Base-by-base conservation (phyloP, 2,329 filamentous ascomycete genomes). In the Colletotrichum theobromicola region DNA sequence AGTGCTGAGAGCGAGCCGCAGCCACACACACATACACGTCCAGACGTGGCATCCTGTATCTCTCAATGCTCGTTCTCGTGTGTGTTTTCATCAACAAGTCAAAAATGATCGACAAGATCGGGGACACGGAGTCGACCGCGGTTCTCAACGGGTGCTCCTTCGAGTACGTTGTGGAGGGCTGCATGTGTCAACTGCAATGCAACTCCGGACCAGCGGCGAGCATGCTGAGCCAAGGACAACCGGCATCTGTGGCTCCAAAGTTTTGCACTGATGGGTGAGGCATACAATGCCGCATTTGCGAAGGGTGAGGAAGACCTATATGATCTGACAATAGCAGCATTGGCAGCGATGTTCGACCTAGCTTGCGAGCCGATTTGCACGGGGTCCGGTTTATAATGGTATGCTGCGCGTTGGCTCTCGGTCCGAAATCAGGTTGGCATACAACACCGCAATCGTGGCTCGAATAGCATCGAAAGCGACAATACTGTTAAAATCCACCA, bases 131-230 rank as follows among this genome's bases (percentile, higher is more conserved):
- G 34, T 9, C 32, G n/a, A 35, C n/a, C 32, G n/a, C 10, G 18
- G 9, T 12, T 34, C n/a, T 28, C 34, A 5, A 37, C 26, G 30
- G 72, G 21, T 42, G 62, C n/a, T 28, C 46, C 34, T 46, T 34
- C 24, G 42, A 32, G 60, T 71, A 42, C 68, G 30, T 67, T 18
- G 68, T 46, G 67, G 72, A 32, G 67, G 62, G 67, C 55, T 72
- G 72, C 68, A 74, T 72, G 55, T 72, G 67, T 57, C 72, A 71
- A 71, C 53, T 71, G 67, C 67, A 64, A 57, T 50, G 34, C 50
- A 46, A 65, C 28, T 37, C 37, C 50, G 46, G 16, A 37, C 42
- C 46, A 21, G 30, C 67, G 53, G 35, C 67, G 67, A 35, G 28
- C 67, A 66, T 30, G 26, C 32, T 21, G 37, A 35, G 28, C 35